Conservation (phyloP, 164 flowering plant genomes). For the Magnolia changhungtana region DNA sequence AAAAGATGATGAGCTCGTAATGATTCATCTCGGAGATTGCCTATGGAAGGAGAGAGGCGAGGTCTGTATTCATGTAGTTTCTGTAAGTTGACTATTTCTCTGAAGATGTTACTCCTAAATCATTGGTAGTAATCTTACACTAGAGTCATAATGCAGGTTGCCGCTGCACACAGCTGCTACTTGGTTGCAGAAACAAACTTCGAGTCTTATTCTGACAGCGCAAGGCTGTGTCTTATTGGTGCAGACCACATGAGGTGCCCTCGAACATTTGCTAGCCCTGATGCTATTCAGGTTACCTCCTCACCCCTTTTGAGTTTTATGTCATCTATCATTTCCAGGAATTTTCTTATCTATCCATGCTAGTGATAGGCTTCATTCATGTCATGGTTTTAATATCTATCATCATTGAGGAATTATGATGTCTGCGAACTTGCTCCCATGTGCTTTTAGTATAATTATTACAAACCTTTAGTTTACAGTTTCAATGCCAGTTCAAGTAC, state of each 20-base stretch:
- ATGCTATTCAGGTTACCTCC: constrained; percentile 82
- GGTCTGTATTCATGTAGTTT: constrained; percentile 33
- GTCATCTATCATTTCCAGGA: background rate
- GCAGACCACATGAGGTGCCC: constrained; percentile 92
- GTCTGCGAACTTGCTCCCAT: background rate
- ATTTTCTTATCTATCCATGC: background rate
- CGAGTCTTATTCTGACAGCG: constrained; percentile 83
- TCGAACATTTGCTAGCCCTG: constrained; percentile 91
- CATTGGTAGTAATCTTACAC: background rate
- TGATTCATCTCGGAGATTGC: constrained; percentile 87
- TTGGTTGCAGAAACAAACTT: constrained; percentile 91
- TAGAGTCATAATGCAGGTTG: constrained; percentile 40
- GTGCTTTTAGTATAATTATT: too few species aligned
- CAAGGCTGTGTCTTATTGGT: constrained; percentile 91
- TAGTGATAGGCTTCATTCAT: background rate
- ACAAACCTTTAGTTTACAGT: background rate
- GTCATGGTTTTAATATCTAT: background rate
- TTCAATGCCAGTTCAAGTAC: background rate
- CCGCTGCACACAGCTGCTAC: constrained; percentile 93
- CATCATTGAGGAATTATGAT: background rate
- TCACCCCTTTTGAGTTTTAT: constrained; percentile 1
- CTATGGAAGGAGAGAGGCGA: constrained; percentile 84
- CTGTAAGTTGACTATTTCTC: background rate
- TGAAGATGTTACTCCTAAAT: background rate
- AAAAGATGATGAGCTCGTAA: constrained; percentile 84